Percentiles rank a stretch among this genome's conserved stretches.
phyloP scores from a whole-genome alignment of 2,329 filamentous ascomycete genomes.

The Fusarium austroafricanum region DNA sequence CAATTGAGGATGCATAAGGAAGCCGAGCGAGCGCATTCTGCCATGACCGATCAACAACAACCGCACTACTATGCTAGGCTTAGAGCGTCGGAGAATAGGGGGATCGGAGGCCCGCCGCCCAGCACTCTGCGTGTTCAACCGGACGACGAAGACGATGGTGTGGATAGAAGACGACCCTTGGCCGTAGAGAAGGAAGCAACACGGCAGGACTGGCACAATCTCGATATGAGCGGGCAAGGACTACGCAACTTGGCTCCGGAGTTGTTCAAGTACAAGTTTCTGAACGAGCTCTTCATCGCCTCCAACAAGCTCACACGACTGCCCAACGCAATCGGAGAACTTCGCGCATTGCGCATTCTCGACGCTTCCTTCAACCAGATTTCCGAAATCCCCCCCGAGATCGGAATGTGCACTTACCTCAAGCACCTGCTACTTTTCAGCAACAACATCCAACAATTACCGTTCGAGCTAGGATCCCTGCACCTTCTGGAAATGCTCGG shows the following conservation, averaged over 20 bases:
- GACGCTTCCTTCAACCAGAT: constrained; percentile 93
- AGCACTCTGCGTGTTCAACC: constrained; percentile 61
- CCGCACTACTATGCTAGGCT: constrained; percentile 78
- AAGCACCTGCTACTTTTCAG: constrained; percentile 89
- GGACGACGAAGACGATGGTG: constrained; percentile 64
- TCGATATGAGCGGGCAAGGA: constrained; percentile 97
- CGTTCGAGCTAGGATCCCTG: constrained; percentile 87
- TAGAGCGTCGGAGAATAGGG: constrained; percentile 77
- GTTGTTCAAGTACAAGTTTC: constrained; percentile 88
- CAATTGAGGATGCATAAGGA: constrained; percentile 86
- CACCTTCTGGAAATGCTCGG: constrained; percentile 90
- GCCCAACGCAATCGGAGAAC: constrained; percentile 82
- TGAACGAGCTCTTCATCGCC: constrained; percentile 92
- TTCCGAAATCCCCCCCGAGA: constrained; percentile 82
- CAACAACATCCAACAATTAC: constrained; percentile 85
- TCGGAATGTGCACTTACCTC: constrained; percentile 96
- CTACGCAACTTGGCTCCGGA: constrained; percentile 82
- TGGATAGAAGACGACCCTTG: constrained; percentile 70
- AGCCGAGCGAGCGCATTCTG: constrained; percentile 76
- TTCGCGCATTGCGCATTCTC: constrained; percentile 83
- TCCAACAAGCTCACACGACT: constrained; percentile 88
- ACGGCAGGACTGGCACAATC: constrained; percentile 88
- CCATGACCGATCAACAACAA: constrained; percentile 74
- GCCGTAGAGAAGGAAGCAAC: constrained; percentile 74
- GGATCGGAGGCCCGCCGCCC: constrained; percentile 67